Evolutionary conservation across 2,329 filamentous ascomycete species (phyloP).

Genomic region (Blumeriella jaapii): DNA sequence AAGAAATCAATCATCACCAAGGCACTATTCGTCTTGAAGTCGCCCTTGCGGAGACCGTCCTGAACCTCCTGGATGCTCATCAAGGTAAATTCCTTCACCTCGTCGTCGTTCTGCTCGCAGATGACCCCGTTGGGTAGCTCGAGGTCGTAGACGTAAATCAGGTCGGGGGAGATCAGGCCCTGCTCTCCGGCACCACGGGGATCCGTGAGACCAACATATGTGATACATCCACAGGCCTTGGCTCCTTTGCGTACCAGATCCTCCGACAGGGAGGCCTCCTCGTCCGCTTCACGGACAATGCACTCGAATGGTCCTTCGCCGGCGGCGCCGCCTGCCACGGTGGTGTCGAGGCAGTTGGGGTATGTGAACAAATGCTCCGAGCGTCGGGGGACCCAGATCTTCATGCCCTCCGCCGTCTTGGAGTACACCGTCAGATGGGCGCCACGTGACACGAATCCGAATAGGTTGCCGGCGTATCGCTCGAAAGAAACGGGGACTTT

Average conservation of each 20-base stretch:
- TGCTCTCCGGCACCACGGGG: constrained; percentile 48
- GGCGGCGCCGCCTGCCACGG: constrained; percentile 64
- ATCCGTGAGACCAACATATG: constrained; percentile 55
- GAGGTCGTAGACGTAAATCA: constrained; percentile 68
- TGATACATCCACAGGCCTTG: constrained; percentile 46
- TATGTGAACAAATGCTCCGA: constrained; percentile 59
- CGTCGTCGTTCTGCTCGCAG: constrained; percentile 60
- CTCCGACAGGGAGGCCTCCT: constrained; percentile 60
- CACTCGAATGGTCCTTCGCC: constrained; percentile 55
- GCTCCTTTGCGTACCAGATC: constrained; percentile 42
- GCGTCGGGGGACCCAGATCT: constrained; percentile 62
- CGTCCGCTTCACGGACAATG: constrained; percentile 57
- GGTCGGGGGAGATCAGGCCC: constrained; percentile 50
- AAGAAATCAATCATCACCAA: constrained; percentile 73
- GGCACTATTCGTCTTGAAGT: constrained; percentile 81
- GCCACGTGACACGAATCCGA: constrained; percentile 56
- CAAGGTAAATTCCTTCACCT: constrained; percentile 66
- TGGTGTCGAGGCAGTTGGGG: constrained; percentile 65
- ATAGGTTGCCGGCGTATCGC: constrained; percentile 32
- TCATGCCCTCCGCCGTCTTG: constrained; percentile 34
- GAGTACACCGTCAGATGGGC: constrained; percentile 56
- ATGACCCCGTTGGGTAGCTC: constrained; percentile 47
- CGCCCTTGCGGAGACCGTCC: constrained; percentile 47
- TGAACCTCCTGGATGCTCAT: constrained; percentile 50
- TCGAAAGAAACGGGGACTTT: constrained; percentile 13